Base-by-base conservation (phyloP, 2,329 filamentous ascomycete species). In the Didymella glomerata region DNA sequence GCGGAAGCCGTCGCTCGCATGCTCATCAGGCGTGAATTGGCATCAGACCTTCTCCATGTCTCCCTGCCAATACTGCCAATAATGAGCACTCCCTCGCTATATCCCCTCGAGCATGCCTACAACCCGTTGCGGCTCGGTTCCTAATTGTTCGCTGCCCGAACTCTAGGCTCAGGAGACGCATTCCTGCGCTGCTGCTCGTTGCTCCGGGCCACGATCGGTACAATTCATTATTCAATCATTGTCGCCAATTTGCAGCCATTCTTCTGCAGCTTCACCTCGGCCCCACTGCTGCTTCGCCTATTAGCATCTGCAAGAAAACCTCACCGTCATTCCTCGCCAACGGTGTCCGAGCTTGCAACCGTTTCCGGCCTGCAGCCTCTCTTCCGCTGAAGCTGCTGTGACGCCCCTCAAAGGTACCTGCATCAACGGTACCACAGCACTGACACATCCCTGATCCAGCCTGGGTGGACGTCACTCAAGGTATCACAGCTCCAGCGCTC, bases 381-480 rank as follows among this genome's bases (percentile, higher is more conserved):
- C 54, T 50, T 54, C 63, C 64, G 55, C 44, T 50, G 48, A 60
- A 66, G 65, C 70, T 65, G 63, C 61, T 57, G 64, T 68, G 64
- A 66, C 69, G 60, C 66, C 64, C 67, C 41, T 44, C 41, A 44
- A 59, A 61, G 57, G 71, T 75, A 72, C 71, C 68, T 72, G 72
- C 72, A 67, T 73, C 69, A 59, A 65, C 68, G 45, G 69, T 71
- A 66, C 68, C 68, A 75, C 72, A 64, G 56, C 66, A 60, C 70
- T 65, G 64, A 55, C 67, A 66, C 60, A 57, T 62, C 63, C 64
- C 64, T 61, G 62, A 62, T 67, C 53, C 63, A 64, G 62, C 62
- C 70, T 62, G 56, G 53, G 61, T 65, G 47, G 67, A 50, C 64
- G 65, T 70, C 57, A 59, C 60, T 63, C 64, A 60, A 61, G 63